A percentile compares a stretch with the other conserved stretches of the same genome.
These are phyloP conservation scores for Cladophialophora psammophila DNA, from an alignment of 2,329 filamentous ascomycete genomes.

Conservation along the genomic window DNA sequence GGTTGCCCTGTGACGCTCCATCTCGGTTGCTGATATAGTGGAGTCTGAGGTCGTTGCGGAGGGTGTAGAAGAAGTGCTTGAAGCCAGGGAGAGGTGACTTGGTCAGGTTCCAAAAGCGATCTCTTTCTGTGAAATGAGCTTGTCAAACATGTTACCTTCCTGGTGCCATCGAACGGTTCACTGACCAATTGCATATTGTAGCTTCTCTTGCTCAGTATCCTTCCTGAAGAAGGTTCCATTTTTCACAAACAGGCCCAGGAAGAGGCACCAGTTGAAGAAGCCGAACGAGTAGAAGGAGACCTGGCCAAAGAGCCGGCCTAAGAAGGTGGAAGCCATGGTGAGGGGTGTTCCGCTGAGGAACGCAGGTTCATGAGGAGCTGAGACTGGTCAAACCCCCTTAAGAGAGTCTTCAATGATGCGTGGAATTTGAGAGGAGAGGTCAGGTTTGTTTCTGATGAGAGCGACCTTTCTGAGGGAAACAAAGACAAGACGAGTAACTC, in stretches of 20 bases:
- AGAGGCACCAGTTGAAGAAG: slow-evolving; percentile 47
- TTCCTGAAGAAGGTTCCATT: slow-evolving; percentile 49
- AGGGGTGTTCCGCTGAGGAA: background rate
- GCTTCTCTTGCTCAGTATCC: slow-evolving; percentile 49
- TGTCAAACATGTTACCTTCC: slow-evolving; percentile 16
- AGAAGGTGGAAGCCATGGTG: slow-evolving; percentile 29
- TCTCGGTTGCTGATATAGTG: slow-evolving; percentile 61
- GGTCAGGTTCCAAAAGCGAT: slow-evolving; percentile 63
- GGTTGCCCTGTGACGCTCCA: slow-evolving; percentile 39
- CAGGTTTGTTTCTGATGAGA: background rate
- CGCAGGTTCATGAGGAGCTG: slow-evolving; percentile 18
- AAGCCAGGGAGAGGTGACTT: slow-evolving; percentile 49
- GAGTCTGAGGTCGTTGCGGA: slow-evolving; percentile 59
- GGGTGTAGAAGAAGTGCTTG: slow-evolving; percentile 60
- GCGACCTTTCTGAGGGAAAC: background rate
- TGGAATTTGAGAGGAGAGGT: slow-evolving; percentile 7
- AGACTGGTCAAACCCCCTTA: slow-evolving; percentile 10
- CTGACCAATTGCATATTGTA: slow-evolving; percentile 53
- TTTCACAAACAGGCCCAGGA: slow-evolving; percentile 43
- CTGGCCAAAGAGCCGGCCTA: slow-evolving; percentile 18
- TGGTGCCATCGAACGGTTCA: background rate
- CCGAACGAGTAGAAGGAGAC: slow-evolving; percentile 42
- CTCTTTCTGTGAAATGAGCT: slow-evolving; percentile 51
- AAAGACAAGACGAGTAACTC: slow-evolving; percentile 11
- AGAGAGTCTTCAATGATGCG: background rate